A percentile compares a stretch with the other conserved stretches of the same genome.
These are phyloP conservation scores for Exophiala alcalophila DNA, from an alignment of 2,329 filamentous ascomycete species.

Conservation along the genomic window DNA sequence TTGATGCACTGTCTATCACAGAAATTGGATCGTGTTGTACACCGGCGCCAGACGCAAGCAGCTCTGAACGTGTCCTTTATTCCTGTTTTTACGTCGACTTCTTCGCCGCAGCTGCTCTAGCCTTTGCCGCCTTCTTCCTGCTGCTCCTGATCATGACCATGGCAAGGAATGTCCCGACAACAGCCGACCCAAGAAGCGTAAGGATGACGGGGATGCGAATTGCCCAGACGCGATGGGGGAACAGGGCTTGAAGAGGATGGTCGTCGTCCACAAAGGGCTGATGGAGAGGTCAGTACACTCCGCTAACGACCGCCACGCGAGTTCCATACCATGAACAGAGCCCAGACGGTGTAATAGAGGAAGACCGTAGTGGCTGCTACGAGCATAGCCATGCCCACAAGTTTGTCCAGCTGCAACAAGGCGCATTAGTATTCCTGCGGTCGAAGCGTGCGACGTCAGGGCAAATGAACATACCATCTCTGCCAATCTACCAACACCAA, in stretches of 20 bases:
- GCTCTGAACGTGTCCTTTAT: too few species aligned
- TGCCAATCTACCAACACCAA: neutral
- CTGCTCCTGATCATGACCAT: conserved; percentile 99
- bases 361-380: conserved; percentile 70
- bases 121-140: conserved; percentile 94
- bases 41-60: too few species aligned
- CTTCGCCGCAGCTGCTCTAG: conserved; percentile 70
- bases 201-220: conserved; percentile 98
- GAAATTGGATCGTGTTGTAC: too few species aligned
- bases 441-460: neutral
- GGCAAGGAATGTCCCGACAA: conserved; percentile 92
- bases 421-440: conserved; percentile 3
- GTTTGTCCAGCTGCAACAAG: conserved; percentile 76
- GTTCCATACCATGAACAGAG: conserved; percentile 79
- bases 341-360: conserved; percentile 97
- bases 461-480: conserved; percentile 15
- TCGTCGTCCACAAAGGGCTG: conserved; percentile 96
- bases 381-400: conserved; percentile 73
- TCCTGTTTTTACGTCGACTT: conserved; percentile 54
- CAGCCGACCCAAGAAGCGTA: conserved; percentile 82
- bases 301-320: conserved; percentile 1
- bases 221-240: conserved; percentile 96
- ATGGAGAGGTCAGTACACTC: conserved; percentile 10
- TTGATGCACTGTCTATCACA: too few species aligned
- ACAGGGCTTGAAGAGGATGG: conserved; percentile 90